Evolutionary conservation across 441 rosid species (phyloP), one percentile per base, ranked within the genome.

Genomic region (Gossypium aridum): DNA sequence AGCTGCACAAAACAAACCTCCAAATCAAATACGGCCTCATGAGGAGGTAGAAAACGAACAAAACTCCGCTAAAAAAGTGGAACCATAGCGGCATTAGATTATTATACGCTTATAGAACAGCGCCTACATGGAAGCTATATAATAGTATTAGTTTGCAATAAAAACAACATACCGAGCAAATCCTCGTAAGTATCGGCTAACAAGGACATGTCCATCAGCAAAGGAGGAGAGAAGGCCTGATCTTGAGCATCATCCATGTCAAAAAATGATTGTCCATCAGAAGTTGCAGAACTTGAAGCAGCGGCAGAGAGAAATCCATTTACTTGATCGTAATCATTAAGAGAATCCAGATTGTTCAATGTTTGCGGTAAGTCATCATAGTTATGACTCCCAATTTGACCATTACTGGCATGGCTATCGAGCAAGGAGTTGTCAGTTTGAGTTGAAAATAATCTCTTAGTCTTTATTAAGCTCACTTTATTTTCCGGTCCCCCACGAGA

Each of bases 151-250:
- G 14, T 22, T 56, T 60, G 25, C 39, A 22, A 55, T 39, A 34
- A 26, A 74, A 74, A 64, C 16, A 75, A 73, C 85, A 76, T 89
- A 96, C 99, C 99, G 23, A 96, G 89, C 74, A 96, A 87, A 85
- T 96, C 98, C 79, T 96, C 99, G 37, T 90, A 94, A 34, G 93
- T 59, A 81, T 92, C 98, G 3, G 89, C 81, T 70, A 92, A 81
- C 67, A 96, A 69, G 47, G 93, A 86, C 22, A 93, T 78, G 72
- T 96, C 98, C 91, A 92, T 85, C 49, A 96, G 83, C 78, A 96
- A 80, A 83, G 96, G 99, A 59, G 99, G 98, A 8, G 99, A 96
- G 77, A 92, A 91, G 70, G 90, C 98, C 86, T 90, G 91, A 79
- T 88, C 91, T 75, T 82, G 85, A 57, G 82, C 71, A 77, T 88